Conservation (phyloP, 805 yeast genomes). For the Saccharomycopsis amapae region DNA sequence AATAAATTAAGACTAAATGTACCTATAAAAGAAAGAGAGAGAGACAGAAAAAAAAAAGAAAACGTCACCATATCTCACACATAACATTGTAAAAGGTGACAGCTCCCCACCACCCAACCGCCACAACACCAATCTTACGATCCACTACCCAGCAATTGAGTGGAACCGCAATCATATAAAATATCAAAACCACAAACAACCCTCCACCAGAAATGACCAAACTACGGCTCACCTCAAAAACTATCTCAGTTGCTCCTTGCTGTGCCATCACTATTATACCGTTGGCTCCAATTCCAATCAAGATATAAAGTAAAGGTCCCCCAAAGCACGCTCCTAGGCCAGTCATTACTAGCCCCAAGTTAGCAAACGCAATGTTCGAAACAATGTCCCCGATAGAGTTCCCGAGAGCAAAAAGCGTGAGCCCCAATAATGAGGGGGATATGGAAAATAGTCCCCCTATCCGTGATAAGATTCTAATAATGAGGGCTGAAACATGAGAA, state of each 20-base stretch:
- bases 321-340: slow-evolving; percentile 96
- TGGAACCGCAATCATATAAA: slow-evolving; percentile 37
- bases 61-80: slow-evolving; percentile 11
- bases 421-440: slow-evolving; percentile 74
- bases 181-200: slow-evolving; percentile 33
- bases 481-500: slow-evolving; percentile 32
- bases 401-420: slow-evolving; percentile 86
- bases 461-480: slow-evolving; percentile 55
- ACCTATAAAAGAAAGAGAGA: background rate
- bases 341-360: slow-evolving; percentile 75
- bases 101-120: slow-evolving; percentile 27
- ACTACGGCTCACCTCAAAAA: slow-evolving; percentile 33
- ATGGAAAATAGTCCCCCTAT: slow-evolving; percentile 52
- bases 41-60: background rate
- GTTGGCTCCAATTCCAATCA: slow-evolving; percentile 76
- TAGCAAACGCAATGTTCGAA: slow-evolving; percentile 72
- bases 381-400: slow-evolving; percentile 87
- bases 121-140: slow-evolving; percentile 32
- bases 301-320: slow-evolving; percentile 71
- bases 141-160: slow-evolving; percentile 40
- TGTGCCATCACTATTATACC: slow-evolving; percentile 41
- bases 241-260: background rate
- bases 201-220: slow-evolving; percentile 35
- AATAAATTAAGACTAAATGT: background rate
- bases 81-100: slow-evolving; percentile 24